Percentiles rank a stretch among this genome's conserved stretches.
Conservation (phyloP, 805 yeast genomes). For the Torulaspora maleeae region DNA sequence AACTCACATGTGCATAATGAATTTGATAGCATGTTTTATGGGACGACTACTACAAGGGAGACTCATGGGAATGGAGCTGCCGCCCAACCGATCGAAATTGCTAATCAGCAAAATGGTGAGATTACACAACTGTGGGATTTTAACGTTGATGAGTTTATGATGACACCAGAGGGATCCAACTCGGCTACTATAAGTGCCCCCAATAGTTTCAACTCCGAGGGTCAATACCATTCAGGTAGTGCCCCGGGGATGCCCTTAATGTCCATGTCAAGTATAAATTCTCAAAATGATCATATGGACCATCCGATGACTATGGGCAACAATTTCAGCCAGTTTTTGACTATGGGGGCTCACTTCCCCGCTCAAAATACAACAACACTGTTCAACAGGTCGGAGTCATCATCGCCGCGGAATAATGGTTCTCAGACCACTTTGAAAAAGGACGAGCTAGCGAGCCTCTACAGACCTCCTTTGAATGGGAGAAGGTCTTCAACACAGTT, state of each 20-base stretch:
- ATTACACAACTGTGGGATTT: slow-evolving; percentile 40
- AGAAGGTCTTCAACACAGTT: slow-evolving; percentile 17
- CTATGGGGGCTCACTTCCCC: slow-evolving; percentile 4
- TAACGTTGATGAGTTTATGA: slow-evolving; percentile 36
- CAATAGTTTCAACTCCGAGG: slow-evolving; percentile 31
- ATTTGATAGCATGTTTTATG: slow-evolving; percentile 1
- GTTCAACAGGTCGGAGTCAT: slow-evolving; percentile 10
- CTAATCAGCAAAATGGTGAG: slow-evolving; percentile 36
- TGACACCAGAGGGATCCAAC: slow-evolving; percentile 34
- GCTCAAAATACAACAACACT: slow-evolving; percentile 1
- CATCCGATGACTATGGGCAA: slow-evolving; percentile 1
- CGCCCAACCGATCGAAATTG: slow-evolving; percentile 29
- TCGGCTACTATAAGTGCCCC: slow-evolving; percentile 38
- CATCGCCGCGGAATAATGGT: slow-evolving; percentile 9
- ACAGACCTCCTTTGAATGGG: slow-evolving; percentile 8
- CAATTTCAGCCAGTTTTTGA: slow-evolving; percentile 7
- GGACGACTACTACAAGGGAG: neutral
- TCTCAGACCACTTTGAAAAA: slow-evolving; percentile 9
- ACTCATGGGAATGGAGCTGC: neutral
- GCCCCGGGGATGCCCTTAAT: slow-evolving; percentile 11
- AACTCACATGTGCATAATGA: slow-evolving; percentile 1
- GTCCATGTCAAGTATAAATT: neutral
- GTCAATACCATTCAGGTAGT: slow-evolving; percentile 13
- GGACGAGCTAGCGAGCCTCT: slow-evolving; percentile 2
- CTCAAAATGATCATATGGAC: slow-evolving; percentile 4